A percentile compares a stretch with the other conserved stretches of the same genome.
Conservation (phyloP, 345 rosid species). For the Brassica juncea region DNA sequence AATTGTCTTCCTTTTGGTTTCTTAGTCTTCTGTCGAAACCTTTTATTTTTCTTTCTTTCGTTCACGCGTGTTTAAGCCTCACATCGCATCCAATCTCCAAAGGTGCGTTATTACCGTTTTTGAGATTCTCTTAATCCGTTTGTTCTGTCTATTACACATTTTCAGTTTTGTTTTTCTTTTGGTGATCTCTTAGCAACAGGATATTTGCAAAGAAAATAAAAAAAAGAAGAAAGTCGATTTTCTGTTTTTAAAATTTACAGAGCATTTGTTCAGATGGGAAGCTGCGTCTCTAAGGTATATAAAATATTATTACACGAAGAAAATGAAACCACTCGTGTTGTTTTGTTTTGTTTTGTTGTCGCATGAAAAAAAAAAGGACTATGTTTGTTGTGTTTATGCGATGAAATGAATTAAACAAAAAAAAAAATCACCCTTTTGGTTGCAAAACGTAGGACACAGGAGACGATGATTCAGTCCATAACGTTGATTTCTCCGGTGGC, state of each 20-base stretch:
- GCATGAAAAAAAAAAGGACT: background rate
- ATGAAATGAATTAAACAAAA: background rate
- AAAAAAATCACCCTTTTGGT: background rate
- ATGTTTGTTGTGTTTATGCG: background rate
- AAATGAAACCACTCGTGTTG: background rate
- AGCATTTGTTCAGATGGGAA: conserved; percentile 49
- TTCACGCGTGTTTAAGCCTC: background rate
- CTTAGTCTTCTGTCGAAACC: background rate
- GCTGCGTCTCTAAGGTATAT: conserved; percentile 50
- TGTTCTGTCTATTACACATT: background rate
- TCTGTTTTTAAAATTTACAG: background rate
- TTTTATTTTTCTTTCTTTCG: background rate
- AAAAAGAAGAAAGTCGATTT: background rate
- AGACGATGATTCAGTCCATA: conserved; percentile 46
- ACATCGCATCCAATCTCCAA: background rate
- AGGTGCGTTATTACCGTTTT: background rate
- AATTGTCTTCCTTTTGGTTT: background rate
- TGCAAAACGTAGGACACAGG: conserved; percentile 36
- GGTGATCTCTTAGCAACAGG: background rate
- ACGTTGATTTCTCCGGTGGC: conserved; percentile 58
- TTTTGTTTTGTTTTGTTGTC: background rate
- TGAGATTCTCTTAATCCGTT: background rate
- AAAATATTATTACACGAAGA: background rate
- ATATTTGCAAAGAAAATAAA: background rate
- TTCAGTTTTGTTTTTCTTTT: background rate